A percentile compares a stretch with the other conserved stretches of the same genome.
phyloP scores from a whole-genome alignment of 129 eudicot species.

The Apium graveolens region DNA sequence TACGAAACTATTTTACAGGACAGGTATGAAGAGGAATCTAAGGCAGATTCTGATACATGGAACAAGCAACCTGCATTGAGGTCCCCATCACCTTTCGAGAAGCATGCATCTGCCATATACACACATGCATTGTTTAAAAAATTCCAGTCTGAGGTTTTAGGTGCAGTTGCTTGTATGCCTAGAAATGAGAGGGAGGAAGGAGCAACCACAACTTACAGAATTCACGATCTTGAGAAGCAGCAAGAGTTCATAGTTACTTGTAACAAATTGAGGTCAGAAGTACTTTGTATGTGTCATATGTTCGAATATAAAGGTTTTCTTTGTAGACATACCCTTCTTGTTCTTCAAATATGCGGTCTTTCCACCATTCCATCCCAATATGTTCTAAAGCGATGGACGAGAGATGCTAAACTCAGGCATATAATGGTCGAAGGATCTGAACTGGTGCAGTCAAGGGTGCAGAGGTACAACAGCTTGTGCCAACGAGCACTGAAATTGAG shows the following conservation, averaged over 20 bases:
- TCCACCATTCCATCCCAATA: slow-evolving; percentile 65
- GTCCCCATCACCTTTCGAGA: slow-evolving; percentile 94
- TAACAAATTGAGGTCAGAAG: slow-evolving; percentile 57
- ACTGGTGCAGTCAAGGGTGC: slow-evolving; percentile 57
- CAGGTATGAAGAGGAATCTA: slow-evolving; percentile 94
- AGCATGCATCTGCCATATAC: slow-evolving; percentile 56
- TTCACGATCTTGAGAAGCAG: slow-evolving; percentile 54
- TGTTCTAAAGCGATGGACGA: slow-evolving; percentile 76
- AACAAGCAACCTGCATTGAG: slow-evolving; percentile 60
- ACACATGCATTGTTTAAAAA: slow-evolving; percentile 72
- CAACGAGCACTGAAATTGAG: slow-evolving; percentile 67
- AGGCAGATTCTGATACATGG: slow-evolving; percentile 80
- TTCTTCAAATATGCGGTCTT: slow-evolving; percentile 79
- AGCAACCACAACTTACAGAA: slow-evolving; percentile 34
- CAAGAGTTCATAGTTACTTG: slow-evolving; percentile 59
- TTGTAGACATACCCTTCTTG: slow-evolving; percentile 84
- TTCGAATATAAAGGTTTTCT: slow-evolving; percentile 86
- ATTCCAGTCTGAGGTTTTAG: slow-evolving; percentile 82
- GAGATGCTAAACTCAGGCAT: slow-evolving; percentile 57
- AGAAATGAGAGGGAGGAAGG: slow-evolving; percentile 49
- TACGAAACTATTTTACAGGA: slow-evolving; percentile 69
- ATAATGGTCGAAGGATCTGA: slow-evolving; percentile 47
- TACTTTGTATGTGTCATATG: slow-evolving; percentile 69
- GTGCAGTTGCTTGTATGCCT: slow-evolving; percentile 80
- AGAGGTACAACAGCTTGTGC: slow-evolving; percentile 69